Conservation (phyloP, 768 basidiomycete species). For the Tricholoma bakamatsutake region DNA sequence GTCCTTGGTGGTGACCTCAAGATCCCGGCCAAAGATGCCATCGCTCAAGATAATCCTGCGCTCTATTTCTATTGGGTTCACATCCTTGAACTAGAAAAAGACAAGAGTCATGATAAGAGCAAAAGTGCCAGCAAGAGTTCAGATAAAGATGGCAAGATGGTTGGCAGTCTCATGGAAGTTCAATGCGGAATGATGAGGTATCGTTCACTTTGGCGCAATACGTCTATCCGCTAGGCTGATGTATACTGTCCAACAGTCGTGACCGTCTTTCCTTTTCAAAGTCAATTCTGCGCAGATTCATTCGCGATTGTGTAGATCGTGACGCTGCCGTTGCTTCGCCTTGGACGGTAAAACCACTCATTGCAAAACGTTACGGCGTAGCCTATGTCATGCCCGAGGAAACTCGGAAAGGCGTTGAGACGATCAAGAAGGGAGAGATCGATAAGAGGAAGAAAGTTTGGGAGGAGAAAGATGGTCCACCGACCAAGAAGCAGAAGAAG, state of each 20-base stretch:
- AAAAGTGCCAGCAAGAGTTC: slow-evolving; percentile 48
- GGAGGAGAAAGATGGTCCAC: slow-evolving; percentile 83
- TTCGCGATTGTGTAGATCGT: slow-evolving; percentile 91
- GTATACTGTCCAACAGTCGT: slow-evolving; percentile 47
- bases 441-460: slow-evolving; percentile 90
- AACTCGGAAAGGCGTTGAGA: slow-evolving; percentile 71
- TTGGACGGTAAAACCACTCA: slow-evolving; percentile 87
- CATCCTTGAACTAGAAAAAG: slow-evolving; percentile 71
- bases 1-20: slow-evolving; percentile 76
- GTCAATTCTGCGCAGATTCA: slow-evolving; percentile 92
- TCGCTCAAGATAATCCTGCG: slow-evolving; percentile 67
- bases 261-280: slow-evolving; percentile 96
- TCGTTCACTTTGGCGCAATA: slow-evolving; percentile 10
- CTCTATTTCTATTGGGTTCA: slow-evolving; percentile 87
- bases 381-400: slow-evolving; percentile 83
- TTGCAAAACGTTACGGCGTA: slow-evolving; percentile 83
- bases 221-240: background rate
- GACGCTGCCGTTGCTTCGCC: slow-evolving; percentile 91
- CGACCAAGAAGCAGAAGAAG: slow-evolving; percentile 79
- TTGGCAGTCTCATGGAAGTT: slow-evolving; percentile 80
- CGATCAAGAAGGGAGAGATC: slow-evolving; percentile 79
- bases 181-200: slow-evolving; percentile 77
- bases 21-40: slow-evolving; percentile 63
- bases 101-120: slow-evolving; percentile 58
- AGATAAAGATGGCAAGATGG: slow-evolving; percentile 53